A percentile compares a stretch with the other conserved stretches of the same genome.
phyloP scores from a whole-genome alignment of 139 green algal genomes.

The Diplosphaera chodatii region DNA sequence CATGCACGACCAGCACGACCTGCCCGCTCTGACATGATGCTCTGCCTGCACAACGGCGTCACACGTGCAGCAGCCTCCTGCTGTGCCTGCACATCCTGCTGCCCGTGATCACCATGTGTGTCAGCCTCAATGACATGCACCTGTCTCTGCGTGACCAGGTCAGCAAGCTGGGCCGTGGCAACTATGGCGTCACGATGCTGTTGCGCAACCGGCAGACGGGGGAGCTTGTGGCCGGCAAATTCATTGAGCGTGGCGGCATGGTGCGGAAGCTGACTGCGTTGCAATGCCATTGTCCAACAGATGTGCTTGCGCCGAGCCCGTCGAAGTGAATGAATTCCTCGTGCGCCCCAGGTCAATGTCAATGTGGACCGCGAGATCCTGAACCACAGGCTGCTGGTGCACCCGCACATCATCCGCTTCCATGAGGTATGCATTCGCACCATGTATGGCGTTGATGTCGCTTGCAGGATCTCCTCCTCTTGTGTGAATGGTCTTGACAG shows the following conservation, averaged over 20 bases:
- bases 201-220: constrained; percentile 10
- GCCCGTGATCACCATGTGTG: too few relatives aligned
- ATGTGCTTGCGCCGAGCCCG: too few relatives aligned
- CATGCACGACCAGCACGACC: too few relatives aligned
- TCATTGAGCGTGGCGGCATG: constrained; percentile 36
- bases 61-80: too few relatives aligned
- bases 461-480: too few relatives aligned
- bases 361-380: constrained; percentile 34
- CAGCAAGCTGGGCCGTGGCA: constrained; percentile 10
- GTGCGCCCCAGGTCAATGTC: not conserved
- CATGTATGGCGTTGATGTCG: too few relatives aligned
- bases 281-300: too few relatives aligned
- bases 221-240: constrained; percentile 29
- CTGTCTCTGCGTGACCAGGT: not conserved
- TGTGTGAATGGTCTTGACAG: too few relatives aligned
- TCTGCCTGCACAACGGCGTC: too few relatives aligned
- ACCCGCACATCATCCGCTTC: constrained; percentile 62
- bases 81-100: too few relatives aligned
- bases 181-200: constrained; percentile 14
- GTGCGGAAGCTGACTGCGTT: not conserved
- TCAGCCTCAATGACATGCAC: constrained; percentile 3
- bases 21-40: too few relatives aligned
- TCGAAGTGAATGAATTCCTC: too few relatives aligned
- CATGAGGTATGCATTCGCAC: constrained; percentile 10
- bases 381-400: constrained; percentile 51